Evolutionary conservation across 768 basidiomycete species (phyloP).

Genomic region (Collybia mongolica): DNA sequence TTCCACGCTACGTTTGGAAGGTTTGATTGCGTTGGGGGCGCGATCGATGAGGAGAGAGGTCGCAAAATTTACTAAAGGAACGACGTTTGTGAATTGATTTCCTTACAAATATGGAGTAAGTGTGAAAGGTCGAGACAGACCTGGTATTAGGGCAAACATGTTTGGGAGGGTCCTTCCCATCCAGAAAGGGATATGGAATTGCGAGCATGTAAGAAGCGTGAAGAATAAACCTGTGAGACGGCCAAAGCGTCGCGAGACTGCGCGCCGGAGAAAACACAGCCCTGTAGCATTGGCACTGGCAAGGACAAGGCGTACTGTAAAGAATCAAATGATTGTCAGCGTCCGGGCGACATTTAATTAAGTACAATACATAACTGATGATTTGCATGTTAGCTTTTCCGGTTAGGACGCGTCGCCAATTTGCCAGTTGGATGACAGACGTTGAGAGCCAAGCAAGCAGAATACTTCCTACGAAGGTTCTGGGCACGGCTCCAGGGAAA

Average conservation of each 20-base stretch:
- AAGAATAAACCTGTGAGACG: slow-evolving; percentile 55
- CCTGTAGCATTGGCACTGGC: slow-evolving; percentile 62
- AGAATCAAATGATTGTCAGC: background rate
- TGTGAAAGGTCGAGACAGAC: slow-evolving; percentile 37
- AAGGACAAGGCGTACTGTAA: slow-evolving; percentile 71
- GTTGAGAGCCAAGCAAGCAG: slow-evolving; percentile 58
- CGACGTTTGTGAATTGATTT: background rate
- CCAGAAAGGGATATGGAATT: slow-evolving; percentile 94
- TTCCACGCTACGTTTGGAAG: slow-evolving; percentile 30
- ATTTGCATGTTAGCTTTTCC: slow-evolving; percentile 73
- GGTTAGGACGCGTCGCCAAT: slow-evolving; percentile 37
- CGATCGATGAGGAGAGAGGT: slow-evolving; percentile 46
- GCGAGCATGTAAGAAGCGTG: slow-evolving; percentile 67
- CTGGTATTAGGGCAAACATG: slow-evolving; percentile 83
- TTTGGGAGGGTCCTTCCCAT: slow-evolving; percentile 93
- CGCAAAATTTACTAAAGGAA: slow-evolving; percentile 54
- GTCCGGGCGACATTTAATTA: background rate
- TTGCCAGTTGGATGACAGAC: slow-evolving; percentile 45
- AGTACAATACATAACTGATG: slow-evolving; percentile 44
- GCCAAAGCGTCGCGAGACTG: slow-evolving; percentile 66
- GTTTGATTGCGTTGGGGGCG: slow-evolving; percentile 35
- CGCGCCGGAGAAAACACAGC: slow-evolving; percentile 62
- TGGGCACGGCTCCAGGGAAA: slow-evolving; percentile 87
- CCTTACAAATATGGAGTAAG: background rate
- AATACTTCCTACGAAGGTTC: slow-evolving; percentile 82